These are phyloP conservation scores for Tetragonia tetragonoides DNA, from an alignment of 148 eudicot genomes.

Conservation along the genomic window DNA sequence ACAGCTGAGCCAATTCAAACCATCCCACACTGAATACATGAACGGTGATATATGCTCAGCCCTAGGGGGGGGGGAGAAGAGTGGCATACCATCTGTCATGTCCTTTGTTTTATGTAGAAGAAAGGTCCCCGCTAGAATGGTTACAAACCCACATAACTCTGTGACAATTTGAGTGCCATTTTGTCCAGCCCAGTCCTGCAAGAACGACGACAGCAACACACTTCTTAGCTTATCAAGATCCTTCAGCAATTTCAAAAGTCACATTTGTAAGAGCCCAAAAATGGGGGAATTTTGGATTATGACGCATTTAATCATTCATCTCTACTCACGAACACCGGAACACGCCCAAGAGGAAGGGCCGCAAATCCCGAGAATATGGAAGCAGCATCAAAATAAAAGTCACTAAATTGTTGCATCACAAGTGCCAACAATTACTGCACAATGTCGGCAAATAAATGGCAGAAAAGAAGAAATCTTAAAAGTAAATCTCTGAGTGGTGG, in stretches of 20 bases:
- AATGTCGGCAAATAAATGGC: background rate
- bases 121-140: constrained; percentile 54
- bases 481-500: background rate
- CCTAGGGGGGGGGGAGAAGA: background rate
- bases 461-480: background rate
- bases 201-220: constrained; percentile 14
- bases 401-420: background rate
- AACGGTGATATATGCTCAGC: background rate
- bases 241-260: constrained; percentile 5
- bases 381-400: background rate
- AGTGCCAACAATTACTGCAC: background rate
- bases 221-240: background rate
- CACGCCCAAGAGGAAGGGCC: background rate
- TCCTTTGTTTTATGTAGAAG: constrained; percentile 62
- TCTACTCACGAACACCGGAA: background rate
- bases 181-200: constrained; percentile 59
- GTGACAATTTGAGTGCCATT: constrained; percentile 49
- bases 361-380: background rate
- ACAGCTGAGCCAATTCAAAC: background rate
- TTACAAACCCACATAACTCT: constrained; percentile 59
- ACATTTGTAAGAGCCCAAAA: constrained; percentile 2
- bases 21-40: background rate
- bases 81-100: constrained; percentile 44
- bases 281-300: no score
- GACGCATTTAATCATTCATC: background rate